Evolutionary conservation across 441 rosid species (phyloP).

Genomic region (Euphorbia neoarborescens): DNA sequence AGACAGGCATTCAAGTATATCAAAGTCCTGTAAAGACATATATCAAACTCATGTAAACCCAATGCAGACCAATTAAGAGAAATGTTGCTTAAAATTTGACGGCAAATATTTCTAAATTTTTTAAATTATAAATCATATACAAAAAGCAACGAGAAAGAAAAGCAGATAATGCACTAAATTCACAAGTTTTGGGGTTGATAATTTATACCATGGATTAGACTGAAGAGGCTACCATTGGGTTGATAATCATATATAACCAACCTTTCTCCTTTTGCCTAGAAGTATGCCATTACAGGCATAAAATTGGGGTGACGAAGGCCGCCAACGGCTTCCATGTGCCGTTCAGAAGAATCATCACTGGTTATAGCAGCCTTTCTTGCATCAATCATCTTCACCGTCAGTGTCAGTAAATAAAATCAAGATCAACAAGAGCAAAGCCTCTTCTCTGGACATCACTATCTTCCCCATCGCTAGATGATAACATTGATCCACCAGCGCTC

Average conservation of each 20-base stretch:
- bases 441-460: conserved; percentile 79
- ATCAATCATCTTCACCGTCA: conserved; percentile 76
- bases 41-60: neutral
- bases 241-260: conserved; percentile 69
- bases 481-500: conserved; percentile 24
- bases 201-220: conserved; percentile 61
- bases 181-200: neutral
- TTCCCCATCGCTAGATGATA: conserved; percentile 78
- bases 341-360: conserved; percentile 51
- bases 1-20: neutral
- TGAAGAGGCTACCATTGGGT: conserved; percentile 81
- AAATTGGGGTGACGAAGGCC: conserved; percentile 73
- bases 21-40: neutral
- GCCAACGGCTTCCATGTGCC: conserved; percentile 78
- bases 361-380: conserved; percentile 51
- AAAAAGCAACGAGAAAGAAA: neutral
- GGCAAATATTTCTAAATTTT: neutral
- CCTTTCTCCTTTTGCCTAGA: conserved; percentile 74
- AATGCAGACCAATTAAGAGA: neutral
- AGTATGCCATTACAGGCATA: conserved; percentile 66
- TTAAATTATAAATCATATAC: neutral
- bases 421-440: no score
- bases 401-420: no score
- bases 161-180: neutral
- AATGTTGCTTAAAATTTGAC: neutral